These are phyloP conservation scores for Colletotrichum agaves DNA, from an alignment of 2,329 filamentous ascomycete genomes.

Conservation along the genomic window DNA sequence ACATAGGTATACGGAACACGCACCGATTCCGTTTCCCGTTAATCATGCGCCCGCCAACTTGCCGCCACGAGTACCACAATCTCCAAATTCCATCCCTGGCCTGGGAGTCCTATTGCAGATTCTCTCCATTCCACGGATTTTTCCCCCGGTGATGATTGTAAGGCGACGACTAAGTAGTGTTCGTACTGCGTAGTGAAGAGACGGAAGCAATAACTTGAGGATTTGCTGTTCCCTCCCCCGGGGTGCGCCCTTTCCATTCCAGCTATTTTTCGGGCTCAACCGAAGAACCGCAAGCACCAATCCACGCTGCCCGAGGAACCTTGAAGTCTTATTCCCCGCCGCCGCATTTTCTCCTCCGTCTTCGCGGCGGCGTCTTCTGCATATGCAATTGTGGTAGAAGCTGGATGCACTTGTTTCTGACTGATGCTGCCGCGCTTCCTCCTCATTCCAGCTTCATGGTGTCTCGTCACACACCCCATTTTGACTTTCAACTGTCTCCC, in stretches of 20 bases:
- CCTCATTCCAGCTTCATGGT: neutral
- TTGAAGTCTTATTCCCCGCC: neutral
- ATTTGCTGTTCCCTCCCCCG: too few species aligned
- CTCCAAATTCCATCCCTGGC: slow-evolving; percentile 17
- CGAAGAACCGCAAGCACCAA: neutral
- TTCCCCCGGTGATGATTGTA: neutral
- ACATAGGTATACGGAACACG: slow-evolving; percentile 15
- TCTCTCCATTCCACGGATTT: neutral
- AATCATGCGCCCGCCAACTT: slow-evolving; percentile 19
- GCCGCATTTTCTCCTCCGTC: neutral
- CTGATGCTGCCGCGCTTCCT: neutral
- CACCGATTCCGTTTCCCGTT: slow-evolving; percentile 30
- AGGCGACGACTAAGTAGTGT: too few species aligned
- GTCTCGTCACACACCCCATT: neutral
- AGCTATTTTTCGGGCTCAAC: neutral
- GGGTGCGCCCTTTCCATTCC: too few species aligned
- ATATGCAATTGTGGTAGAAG: neutral
- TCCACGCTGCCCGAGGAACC: neutral
- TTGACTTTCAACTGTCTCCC: slow-evolving; percentile 8
- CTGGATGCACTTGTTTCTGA: neutral
- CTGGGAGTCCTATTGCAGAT: slow-evolving; percentile 16
- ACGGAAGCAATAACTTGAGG: too few species aligned
- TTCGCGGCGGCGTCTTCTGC: neutral
- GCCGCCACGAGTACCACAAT: neutral
- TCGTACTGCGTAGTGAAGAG: too few species aligned